phyloP scores from a whole-genome alignment of 2,329 filamentous ascomycete species.

The Sporothrix globosa region DNA sequence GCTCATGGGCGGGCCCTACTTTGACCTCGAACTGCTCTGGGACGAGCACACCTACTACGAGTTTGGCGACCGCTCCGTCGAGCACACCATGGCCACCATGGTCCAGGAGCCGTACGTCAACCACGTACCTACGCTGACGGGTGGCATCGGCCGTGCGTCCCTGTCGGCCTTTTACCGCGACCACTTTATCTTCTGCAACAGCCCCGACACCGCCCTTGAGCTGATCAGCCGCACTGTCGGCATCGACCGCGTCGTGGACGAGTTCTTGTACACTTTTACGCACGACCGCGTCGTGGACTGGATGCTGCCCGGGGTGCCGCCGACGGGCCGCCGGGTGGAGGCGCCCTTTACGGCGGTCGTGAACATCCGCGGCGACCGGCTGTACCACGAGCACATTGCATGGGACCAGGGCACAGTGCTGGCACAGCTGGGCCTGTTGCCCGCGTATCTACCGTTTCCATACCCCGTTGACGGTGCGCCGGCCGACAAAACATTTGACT shows the following conservation, averaged over 20 bases:
- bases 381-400: conserved; percentile 71
- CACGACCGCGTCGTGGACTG: conserved; percentile 67
- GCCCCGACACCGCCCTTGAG: conserved; percentile 67
- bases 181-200: conserved; percentile 76
- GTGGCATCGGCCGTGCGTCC: conserved; percentile 66
- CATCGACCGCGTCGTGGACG: conserved; percentile 71
- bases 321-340: conserved; percentile 57
- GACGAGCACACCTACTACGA: conserved; percentile 75
- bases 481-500: conserved; percentile 51
- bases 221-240: conserved; percentile 73
- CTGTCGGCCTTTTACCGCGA: conserved; percentile 71
- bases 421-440: conserved; percentile 63
- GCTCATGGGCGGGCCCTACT: conserved; percentile 64
- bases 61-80: conserved; percentile 69
- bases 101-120: conserved; percentile 73
- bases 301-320: conserved; percentile 64
- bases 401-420: conserved; percentile 71
- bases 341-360: conserved; percentile 68
- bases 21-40: conserved; percentile 78
- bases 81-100: conserved; percentile 80
- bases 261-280: conserved; percentile 68
- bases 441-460: conserved; percentile 66
- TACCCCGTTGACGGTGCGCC: conserved; percentile 52
- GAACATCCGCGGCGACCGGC: conserved; percentile 67
- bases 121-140: conserved; percentile 69